Evolutionary conservation across 1,139 yeast genomes (phyloP).

Genomic region (Scheffersomyces titani): DNA sequence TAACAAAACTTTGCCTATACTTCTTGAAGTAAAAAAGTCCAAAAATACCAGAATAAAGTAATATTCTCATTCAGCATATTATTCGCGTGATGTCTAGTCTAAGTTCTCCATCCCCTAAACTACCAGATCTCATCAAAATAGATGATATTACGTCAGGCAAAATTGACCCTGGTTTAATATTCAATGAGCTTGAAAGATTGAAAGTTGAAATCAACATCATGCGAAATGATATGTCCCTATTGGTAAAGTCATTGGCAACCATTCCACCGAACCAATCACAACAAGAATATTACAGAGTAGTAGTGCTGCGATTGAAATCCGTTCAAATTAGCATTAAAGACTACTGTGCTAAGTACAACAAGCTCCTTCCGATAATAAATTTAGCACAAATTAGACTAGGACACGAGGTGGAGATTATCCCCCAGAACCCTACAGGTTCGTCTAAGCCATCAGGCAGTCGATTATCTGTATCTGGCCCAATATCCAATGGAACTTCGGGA

Average conservation of each 20-base stretch:
- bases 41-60: neutral
- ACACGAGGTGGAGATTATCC: conserved; percentile 42
- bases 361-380: conserved; percentile 50
- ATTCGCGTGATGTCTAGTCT: neutral
- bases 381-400: conserved; percentile 52
- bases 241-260: conserved; percentile 40
- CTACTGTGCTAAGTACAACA: conserved; percentile 46
- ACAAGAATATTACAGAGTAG: conserved; percentile 34
- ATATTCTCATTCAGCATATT: neutral
- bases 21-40: neutral
- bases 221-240: conserved; percentile 46
- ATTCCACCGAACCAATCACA: conserved; percentile 38
- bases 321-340: conserved; percentile 42
- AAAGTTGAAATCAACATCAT: conserved; percentile 46
- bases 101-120: conserved; percentile 10
- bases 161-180: conserved; percentile 38
- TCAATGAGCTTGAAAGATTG: conserved; percentile 41
- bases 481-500: neutral
- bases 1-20: neutral
- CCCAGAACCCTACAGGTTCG: conserved; percentile 10
- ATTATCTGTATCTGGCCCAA: conserved; percentile 2
- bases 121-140: conserved; percentile 44
- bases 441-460: neutral
- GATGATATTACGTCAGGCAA: conserved; percentile 49
- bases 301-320: conserved; percentile 31